Percentiles rank a stretch among this genome's conserved stretches.
phyloP scores from a whole-genome alignment of 2,329 filamentous ascomycete genomes.

The Nigrospora oryzae region DNA sequence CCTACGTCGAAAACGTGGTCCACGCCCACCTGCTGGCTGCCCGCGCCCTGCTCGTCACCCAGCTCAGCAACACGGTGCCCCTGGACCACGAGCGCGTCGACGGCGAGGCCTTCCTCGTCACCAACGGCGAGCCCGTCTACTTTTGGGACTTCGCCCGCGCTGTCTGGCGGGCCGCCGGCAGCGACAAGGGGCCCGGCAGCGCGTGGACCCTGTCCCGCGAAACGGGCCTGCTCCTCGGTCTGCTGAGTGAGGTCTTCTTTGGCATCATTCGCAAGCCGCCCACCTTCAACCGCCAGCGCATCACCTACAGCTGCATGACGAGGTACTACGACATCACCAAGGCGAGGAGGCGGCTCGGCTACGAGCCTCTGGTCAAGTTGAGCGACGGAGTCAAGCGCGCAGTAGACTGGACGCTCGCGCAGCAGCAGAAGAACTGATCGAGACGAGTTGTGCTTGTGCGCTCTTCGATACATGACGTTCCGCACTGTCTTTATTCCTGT shows the following conservation, averaged over 20 bases:
- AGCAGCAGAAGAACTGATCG: constrained; percentile 27
- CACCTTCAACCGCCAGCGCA: constrained; percentile 50
- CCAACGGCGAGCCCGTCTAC: constrained; percentile 80
- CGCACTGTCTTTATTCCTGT: no score
- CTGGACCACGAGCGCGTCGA: constrained; percentile 67
- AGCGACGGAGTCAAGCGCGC: constrained; percentile 53
- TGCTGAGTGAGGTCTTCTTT: constrained; percentile 43
- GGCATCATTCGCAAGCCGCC: constrained; percentile 40
- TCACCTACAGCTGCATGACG: constrained; percentile 64
- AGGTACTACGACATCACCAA: constrained; percentile 72
- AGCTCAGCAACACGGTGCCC: constrained; percentile 47
- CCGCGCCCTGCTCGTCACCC: constrained; percentile 58
- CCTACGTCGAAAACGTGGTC: constrained; percentile 55
- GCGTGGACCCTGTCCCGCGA: constrained; percentile 47
- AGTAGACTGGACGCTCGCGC: constrained; percentile 45
- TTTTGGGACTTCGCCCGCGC: constrained; percentile 84
- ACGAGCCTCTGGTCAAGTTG: constrained; percentile 57
- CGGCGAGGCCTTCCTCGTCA: constrained; percentile 84
- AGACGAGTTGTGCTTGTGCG: no score
- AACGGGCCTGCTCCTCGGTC: constrained; percentile 42
- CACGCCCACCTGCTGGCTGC: constrained; percentile 80
- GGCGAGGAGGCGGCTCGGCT: constrained; percentile 62
- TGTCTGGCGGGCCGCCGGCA: constrained; percentile 61
- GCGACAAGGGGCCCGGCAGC: constrained; percentile 38
- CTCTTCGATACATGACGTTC: no score